phyloP scores from a whole-genome alignment of 139 green algal genomes.

The Limnomonas spitsbergensis region DNA sequence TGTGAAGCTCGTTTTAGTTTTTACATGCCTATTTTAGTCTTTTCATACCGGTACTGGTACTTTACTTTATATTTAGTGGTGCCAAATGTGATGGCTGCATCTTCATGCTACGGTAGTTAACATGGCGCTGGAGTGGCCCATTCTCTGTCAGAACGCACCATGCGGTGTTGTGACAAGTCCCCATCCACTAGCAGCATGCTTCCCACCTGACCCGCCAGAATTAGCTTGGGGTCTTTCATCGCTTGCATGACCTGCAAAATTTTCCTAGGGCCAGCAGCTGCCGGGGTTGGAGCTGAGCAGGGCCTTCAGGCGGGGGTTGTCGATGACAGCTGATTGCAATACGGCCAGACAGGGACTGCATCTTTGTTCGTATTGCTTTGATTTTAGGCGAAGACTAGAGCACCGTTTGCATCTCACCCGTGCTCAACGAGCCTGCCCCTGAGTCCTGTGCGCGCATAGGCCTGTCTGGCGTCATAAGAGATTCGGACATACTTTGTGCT shows the following conservation, averaged over 20 bases:
- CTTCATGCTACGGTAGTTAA: too few relatives aligned
- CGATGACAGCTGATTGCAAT: background rate
- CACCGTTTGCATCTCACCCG: background rate
- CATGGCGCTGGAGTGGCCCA: too few relatives aligned
- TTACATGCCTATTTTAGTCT: too few relatives aligned
- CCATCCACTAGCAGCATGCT: background rate
- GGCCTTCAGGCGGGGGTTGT: background rate
- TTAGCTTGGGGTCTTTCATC: background rate
- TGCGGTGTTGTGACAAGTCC: slow-evolving; percentile 1
- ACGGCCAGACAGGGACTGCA: background rate
- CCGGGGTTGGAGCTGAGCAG: slow-evolving; percentile 9
- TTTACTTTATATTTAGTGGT: too few relatives aligned
- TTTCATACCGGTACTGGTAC: too few relatives aligned
- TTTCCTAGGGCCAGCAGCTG: background rate
- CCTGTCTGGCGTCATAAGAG: background rate
- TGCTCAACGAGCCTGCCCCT: background rate
- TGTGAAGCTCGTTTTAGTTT: too few relatives aligned
- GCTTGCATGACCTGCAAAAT: background rate
- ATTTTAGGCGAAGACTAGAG: background rate
- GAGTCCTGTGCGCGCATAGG: background rate
- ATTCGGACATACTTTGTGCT: background rate
- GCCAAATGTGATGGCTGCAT: too few relatives aligned
- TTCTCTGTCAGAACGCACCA: too few relatives aligned
- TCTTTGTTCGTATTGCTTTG: background rate
- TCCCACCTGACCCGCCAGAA: background rate